Evolutionary conservation across 1,284 basidiomycete species (phyloP), one percentile per base, ranked within the genome.

Genomic region (Stygiomarasmius scandens): DNA sequence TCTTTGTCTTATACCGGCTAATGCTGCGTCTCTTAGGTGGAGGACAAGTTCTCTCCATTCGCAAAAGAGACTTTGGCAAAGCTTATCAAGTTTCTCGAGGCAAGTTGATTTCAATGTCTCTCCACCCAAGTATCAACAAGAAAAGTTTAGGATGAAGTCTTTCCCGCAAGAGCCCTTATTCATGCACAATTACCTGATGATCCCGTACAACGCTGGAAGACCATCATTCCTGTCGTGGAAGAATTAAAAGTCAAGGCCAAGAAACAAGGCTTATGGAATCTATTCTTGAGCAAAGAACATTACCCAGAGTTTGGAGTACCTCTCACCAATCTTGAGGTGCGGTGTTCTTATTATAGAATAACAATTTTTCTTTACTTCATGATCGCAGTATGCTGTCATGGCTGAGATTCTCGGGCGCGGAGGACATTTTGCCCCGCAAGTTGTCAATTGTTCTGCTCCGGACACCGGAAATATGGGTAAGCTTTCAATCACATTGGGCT

Each of bases 361-460:
- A 34, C 48, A 19, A 24, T 12, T 19, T 23, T 24, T 27, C n/a
- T 32, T 23, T 24, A 22, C n/a, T n/a, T n/a, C n/a, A n/a, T n/a
- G n/a, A n/a, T n/a, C n/a, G n/a, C 23, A 95, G 91, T 99, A 99
- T 74, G 94, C 92, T 49, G 90, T 98, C 43, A 96, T 98, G 87
- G 95, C 95, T 43, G 96, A 99, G 75, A 77, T 98, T 59, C 86
- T 97, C 64, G 96, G 96, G 11, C 85, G 95, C 61, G 86, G 82
- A 38, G 87, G 89, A 4, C 88, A 88, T 65, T 77, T 95, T 51
- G 91, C 88, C n/a, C 85, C 94, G 29, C 90, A 97, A 75, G 84
- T 84, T 23, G 87, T 92, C 61, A 98, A 98, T 70, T 98, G 95
- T 74, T 87, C 94, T 41, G 95, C 95, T 4, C 95, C 95, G 22